Evolutionary conservation across 2,329 filamentous ascomycete genomes (phyloP).

Genomic region (Diatrype stigma): DNA sequence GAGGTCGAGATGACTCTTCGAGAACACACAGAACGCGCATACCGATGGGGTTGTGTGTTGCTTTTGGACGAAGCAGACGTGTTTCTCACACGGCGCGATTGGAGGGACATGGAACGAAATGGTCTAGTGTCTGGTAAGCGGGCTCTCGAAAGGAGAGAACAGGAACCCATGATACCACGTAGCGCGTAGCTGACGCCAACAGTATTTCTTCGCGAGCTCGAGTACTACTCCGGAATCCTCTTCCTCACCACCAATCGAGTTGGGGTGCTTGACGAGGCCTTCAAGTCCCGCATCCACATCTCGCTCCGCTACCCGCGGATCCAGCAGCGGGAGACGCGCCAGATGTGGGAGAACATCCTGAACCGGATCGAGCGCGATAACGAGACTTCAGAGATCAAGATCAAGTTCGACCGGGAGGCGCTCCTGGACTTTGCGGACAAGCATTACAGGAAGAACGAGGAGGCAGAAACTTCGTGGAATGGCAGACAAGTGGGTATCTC

Average conservation of each 20-base stretch:
- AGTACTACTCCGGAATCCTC: constrained; percentile 17
- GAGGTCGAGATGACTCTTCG: constrained; percentile 19
- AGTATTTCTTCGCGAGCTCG: constrained; percentile 14
- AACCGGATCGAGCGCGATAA: constrained; percentile 14
- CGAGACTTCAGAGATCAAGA: constrained; percentile 1
- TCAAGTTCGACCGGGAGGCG: constrained; percentile 6
- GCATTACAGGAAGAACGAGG: constrained; percentile 6
- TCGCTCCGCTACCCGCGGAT: constrained; percentile 15
- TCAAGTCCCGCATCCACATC: constrained; percentile 20
- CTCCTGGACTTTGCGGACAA: constrained; percentile 9
- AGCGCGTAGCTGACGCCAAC: neutral
- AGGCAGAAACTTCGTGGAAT: constrained; percentile 14
- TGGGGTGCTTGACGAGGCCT: constrained; percentile 18
- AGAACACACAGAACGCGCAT: constrained; percentile 34
- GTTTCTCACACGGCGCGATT: constrained; percentile 30
- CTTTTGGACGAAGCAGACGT: constrained; percentile 29
- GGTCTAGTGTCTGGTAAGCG: constrained; percentile 15
- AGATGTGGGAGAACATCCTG: constrained; percentile 18
- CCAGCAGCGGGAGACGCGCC: constrained; percentile 3
- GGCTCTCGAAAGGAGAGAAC: neutral
- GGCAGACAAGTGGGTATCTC: constrained; percentile 11
- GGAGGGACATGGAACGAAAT: constrained; percentile 10
- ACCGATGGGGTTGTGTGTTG: constrained; percentile 33
- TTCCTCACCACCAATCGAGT: constrained; percentile 21
- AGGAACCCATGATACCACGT: no score